Evolutionary conservation across 306 rosid species (phyloP), one percentile per base, ranked within the genome.

Genomic region (Purshia tridentata): DNA sequence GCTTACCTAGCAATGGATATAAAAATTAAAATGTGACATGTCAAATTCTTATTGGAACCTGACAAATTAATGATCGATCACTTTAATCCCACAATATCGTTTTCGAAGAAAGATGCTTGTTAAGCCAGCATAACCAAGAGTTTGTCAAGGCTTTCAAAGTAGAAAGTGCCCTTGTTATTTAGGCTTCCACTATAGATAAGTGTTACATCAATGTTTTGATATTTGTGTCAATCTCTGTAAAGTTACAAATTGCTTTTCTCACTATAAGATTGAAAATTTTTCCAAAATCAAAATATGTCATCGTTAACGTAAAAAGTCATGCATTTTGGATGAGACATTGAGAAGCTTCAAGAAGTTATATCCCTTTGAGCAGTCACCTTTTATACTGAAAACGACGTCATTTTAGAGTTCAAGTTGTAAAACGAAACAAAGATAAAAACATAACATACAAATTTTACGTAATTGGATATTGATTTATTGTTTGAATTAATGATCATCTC

Each of bases 101-200:
- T 66, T 54, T 65, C 73, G 19, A 65, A 45, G 60, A 67, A 72
- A n/a, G 65, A 59, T 44, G 48, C 72, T 54, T 65, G 44, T 15
- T 9, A 66, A 76, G 69, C 57, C 35, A 61, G 10, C 49, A 60
- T 40, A 20, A 29, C 81, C 66, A 29, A 8, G 51, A 70, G 50
- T 42, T 44, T 29, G 50, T 62, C 69, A 41, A 69, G 55, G 15
- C 46, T 67, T 60, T 76, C 4, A 12, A 29, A 35, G 64, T 23
- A 58, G 41, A n/a, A 58, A 29, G 29, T 29, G 42, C n/a, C 42
- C 42, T 29, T 13, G 44, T 2, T 4, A 29, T 13, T 12, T 5
- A 56, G 29, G 64, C 42, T 58, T 58, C 64, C 64, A 29, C 44
- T 4, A 58, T n/a, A 35, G 42, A 58, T 58, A 29, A 23, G 42